Conservation (phyloP, 2,329 filamentous ascomycete genomes). For the Teratosphaeria zuluensis region DNA sequence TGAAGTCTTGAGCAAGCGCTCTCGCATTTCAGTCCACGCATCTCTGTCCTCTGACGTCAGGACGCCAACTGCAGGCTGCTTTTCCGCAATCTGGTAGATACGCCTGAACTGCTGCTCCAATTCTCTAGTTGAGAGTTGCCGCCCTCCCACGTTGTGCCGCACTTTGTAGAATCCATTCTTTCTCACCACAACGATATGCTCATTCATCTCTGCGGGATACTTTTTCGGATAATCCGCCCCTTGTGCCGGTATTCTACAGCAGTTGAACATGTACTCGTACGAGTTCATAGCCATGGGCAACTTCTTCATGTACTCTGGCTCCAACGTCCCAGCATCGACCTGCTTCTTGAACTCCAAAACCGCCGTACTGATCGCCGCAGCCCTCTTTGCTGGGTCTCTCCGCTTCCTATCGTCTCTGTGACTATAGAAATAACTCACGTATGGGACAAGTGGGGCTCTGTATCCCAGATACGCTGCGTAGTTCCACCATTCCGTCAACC, state of each 20-base stretch:
- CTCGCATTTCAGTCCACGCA: constrained; percentile 73
- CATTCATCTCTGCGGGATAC: constrained; percentile 62
- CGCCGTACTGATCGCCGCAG: constrained; percentile 78
- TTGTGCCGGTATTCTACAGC: constrained; percentile 71
- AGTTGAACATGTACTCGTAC: constrained; percentile 99
- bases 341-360: constrained; percentile 89
- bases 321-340: constrained; percentile 71
- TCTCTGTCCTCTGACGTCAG: constrained; percentile 91
- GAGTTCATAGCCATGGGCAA: constrained; percentile 96
- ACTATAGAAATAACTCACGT: constrained; percentile 99
- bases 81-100: constrained; percentile 70
- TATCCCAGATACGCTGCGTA: constrained; percentile 84
- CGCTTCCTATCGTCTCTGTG: constrained; percentile 86
- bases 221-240: constrained; percentile 77
- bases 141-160: constrained; percentile 66
- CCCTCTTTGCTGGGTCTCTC: constrained; percentile 81
- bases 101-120: constrained; percentile 80
- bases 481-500: constrained; percentile 99
- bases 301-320: constrained; percentile 98
- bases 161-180: constrained; percentile 99
- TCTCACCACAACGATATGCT: constrained; percentile 80
- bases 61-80: constrained; percentile 64
- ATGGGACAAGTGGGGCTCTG: constrained; percentile 91
- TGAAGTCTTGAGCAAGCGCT: constrained; percentile 64
- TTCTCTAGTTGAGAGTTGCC: constrained; percentile 80